Percentiles rank a stretch among this genome's conserved stretches.
These are phyloP conservation scores for Boehmeria nivea DNA, from an alignment of 306 rosid genomes.

Conservation along the genomic window DNA sequence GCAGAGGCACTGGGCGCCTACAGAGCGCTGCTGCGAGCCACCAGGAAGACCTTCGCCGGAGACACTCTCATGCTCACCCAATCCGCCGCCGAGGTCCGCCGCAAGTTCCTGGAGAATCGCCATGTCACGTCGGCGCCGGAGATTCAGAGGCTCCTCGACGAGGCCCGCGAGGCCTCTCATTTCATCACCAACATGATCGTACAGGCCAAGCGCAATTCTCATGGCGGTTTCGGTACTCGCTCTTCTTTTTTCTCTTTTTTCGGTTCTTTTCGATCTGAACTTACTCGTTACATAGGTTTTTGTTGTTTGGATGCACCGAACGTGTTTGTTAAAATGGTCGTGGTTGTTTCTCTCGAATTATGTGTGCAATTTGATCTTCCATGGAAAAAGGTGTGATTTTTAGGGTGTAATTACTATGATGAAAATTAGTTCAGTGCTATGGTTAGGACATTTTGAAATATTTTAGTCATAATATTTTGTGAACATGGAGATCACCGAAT, in stretches of 20 bases:
- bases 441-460: too few relatives aligned
- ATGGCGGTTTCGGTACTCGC: slow-evolving; percentile 54
- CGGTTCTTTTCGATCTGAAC: background rate
- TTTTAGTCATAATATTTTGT: too few relatives aligned
- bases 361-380: too few relatives aligned
- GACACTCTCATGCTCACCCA: slow-evolving; percentile 58
- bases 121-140: slow-evolving; percentile 50
- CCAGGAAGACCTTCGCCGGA: slow-evolving; percentile 69
- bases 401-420: too few relatives aligned
- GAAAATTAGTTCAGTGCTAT: too few relatives aligned
- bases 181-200: slow-evolving; percentile 79
- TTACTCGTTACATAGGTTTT: background rate
- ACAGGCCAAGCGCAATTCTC: slow-evolving; percentile 72
- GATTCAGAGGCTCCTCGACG: slow-evolving; percentile 66
- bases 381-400: too few relatives aligned
- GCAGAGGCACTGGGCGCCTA: slow-evolving; percentile 65
- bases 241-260: background rate
- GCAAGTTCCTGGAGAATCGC: slow-evolving; percentile 67
- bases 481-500: too few relatives aligned
- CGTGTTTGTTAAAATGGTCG: slow-evolving; percentile 27
- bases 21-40: slow-evolving; percentile 67
- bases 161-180: slow-evolving; percentile 74
- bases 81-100: slow-evolving; percentile 67
- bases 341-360: too few relatives aligned
- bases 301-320: slow-evolving; percentile 29